A percentile compares a stretch with the other conserved stretches of the same genome.
These are phyloP conservation scores for Glycine tomentella DNA, from an alignment of 306 rosid genomes.

Conservation along the genomic window DNA sequence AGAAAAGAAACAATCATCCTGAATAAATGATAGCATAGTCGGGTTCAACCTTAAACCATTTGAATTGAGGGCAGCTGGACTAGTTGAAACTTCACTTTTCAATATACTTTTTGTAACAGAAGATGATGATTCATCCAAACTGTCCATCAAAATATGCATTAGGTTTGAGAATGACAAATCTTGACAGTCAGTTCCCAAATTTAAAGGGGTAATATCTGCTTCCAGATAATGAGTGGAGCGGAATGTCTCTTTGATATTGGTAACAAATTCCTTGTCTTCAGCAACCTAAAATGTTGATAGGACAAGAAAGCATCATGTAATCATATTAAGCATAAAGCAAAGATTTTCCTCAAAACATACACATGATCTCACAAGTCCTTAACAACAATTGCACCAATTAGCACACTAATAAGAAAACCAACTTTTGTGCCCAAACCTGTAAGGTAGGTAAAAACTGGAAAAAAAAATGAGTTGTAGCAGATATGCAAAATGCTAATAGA, in stretches of 20 bases:
- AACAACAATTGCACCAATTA: neutral
- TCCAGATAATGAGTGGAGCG: conserved; percentile 45
- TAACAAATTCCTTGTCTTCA: conserved; percentile 69
- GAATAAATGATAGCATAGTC: conserved; percentile 46
- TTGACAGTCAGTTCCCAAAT: conserved; percentile 40
- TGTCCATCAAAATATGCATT: conserved; percentile 51
- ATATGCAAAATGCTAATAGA: conserved; percentile 1
- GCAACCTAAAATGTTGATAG: conserved; percentile 68
- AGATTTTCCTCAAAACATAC: neutral
- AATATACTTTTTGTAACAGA: conserved; percentile 39
- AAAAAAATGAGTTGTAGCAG: neutral
- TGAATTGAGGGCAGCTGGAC: conserved; percentile 34
- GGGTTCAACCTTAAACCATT: conserved; percentile 41
- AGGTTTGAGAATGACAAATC: conserved; percentile 52
- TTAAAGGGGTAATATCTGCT: conserved; percentile 45
- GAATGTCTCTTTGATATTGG: conserved; percentile 65
- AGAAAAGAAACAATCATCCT: conserved; percentile 40
- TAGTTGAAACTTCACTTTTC: conserved; percentile 51
- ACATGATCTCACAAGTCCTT: neutral
- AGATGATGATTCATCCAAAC: conserved; percentile 55
- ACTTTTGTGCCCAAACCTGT: neutral
- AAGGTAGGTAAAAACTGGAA: neutral
- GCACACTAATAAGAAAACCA: neutral
- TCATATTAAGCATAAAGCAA: conserved; percentile 34
- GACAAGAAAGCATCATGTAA: conserved; percentile 42